phyloP scores from a whole-genome alignment of 345 rosid species.

The Acer negundo region DNA sequence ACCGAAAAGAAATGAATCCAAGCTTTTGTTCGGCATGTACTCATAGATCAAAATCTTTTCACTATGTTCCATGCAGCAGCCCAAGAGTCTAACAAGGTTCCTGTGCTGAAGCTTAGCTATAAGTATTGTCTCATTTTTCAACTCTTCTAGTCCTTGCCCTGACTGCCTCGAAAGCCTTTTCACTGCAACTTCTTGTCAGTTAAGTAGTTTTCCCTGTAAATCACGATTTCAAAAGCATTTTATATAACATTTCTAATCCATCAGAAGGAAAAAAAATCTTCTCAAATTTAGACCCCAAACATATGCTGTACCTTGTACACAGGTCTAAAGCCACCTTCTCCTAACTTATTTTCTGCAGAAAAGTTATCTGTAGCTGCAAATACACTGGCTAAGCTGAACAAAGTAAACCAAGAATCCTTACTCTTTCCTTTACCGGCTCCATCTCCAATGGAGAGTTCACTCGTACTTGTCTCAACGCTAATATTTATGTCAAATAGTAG shows the following conservation, averaged over 20 bases:
- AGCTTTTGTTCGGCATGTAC: constrained; percentile 40
- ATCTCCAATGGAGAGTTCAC: too few relatives aligned
- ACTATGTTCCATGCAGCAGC: constrained; percentile 38
- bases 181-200: constrained; percentile 51
- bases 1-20: constrained; percentile 52
- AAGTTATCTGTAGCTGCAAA: constrained; percentile 46
- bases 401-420: constrained; percentile 35
- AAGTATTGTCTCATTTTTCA: constrained; percentile 40
- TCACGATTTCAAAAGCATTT: too few relatives aligned
- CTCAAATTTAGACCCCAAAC: too few relatives aligned
- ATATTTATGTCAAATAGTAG: too few relatives aligned
- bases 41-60: constrained; percentile 33
- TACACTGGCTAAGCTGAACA: constrained; percentile 41
- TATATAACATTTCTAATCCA: too few relatives aligned
- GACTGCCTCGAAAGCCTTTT: constrained; percentile 51
- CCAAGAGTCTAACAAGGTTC: constrained; percentile 49
- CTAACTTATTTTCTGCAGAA: constrained; percentile 39
- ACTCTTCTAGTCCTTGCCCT: constrained; percentile 48
- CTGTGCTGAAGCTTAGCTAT: constrained; percentile 60
- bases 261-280: too few relatives aligned
- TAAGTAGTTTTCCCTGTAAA: constrained; percentile 40
- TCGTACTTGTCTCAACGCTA: too few relatives aligned
- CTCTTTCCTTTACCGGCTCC: not conserved
- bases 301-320: constrained; percentile 40
- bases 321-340: constrained; percentile 58